Evolutionary conservation across 2,329 filamentous ascomycete species (phyloP).

Genomic region (Alternaria panax): DNA sequence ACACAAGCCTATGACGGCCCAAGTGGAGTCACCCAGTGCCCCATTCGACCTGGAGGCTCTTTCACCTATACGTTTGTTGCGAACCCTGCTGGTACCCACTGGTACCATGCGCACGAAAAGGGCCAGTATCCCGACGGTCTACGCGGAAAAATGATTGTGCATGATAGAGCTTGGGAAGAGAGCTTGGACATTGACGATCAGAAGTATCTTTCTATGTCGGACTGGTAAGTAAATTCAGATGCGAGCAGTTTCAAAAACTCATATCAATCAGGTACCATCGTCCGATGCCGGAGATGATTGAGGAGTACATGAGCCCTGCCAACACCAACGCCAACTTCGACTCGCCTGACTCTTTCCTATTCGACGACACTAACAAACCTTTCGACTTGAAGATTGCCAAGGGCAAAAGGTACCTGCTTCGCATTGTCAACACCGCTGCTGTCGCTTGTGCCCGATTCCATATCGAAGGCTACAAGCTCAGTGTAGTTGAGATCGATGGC

Average conservation of each 20-base stretch:
- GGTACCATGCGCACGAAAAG: slow-evolving; percentile 71
- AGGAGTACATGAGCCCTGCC: slow-evolving; percentile 53
- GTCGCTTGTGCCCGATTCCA: slow-evolving; percentile 54
- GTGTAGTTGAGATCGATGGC: slow-evolving; percentile 41
- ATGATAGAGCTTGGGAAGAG: slow-evolving; percentile 50
- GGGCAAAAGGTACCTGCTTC: slow-evolving; percentile 67
- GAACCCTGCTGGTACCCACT: slow-evolving; percentile 61
- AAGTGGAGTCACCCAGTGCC: slow-evolving; percentile 73
- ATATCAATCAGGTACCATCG: slow-evolving; percentile 9
- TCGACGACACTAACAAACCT: slow-evolving; percentile 19
- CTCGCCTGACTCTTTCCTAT: slow-evolving; percentile 12
- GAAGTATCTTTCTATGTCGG: slow-evolving; percentile 11
- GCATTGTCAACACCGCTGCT: slow-evolving; percentile 66
- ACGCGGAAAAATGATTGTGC: slow-evolving; percentile 49
- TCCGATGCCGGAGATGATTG: slow-evolving; percentile 40
- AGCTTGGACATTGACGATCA: slow-evolving; percentile 44
- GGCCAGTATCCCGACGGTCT: slow-evolving; percentile 52
- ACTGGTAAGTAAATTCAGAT: slow-evolving; percentile 3
- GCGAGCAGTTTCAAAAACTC: slow-evolving; percentile 28
- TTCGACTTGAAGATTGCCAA: slow-evolving; percentile 50
- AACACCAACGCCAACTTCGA: slow-evolving; percentile 41
- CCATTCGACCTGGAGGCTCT: slow-evolving; percentile 66
- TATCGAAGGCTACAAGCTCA: slow-evolving; percentile 48
- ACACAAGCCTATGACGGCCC: slow-evolving; percentile 76
- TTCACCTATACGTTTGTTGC: slow-evolving; percentile 73